Evolutionary conservation across 2,329 filamentous ascomycete genomes (phyloP).

Genomic region (Aspergillus calidoustus): DNA sequence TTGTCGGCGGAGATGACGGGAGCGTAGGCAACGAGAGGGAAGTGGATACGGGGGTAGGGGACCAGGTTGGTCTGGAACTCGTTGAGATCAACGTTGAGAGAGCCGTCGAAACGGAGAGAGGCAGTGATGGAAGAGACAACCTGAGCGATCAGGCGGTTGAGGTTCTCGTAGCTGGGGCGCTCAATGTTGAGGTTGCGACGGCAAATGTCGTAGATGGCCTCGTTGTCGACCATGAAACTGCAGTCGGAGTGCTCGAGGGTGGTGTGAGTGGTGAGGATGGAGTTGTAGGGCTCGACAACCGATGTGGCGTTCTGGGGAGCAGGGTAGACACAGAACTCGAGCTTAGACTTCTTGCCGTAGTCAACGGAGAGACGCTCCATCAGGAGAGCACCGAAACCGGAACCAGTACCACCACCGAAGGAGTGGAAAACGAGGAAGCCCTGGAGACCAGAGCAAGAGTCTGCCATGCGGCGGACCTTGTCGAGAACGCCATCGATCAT

Average conservation of each 20-base stretch:
- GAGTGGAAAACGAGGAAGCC: slow-evolving; percentile 99
- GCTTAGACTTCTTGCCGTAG: slow-evolving; percentile 99
- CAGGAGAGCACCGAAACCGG: slow-evolving; percentile 95
- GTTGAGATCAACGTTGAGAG: slow-evolving; percentile 98
- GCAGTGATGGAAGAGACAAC: slow-evolving; percentile 98
- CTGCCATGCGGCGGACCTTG: slow-evolving; percentile 95
- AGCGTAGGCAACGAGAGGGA: slow-evolving; percentile 95
- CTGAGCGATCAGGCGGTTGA: slow-evolving; percentile 98
- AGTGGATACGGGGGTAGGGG: slow-evolving; percentile 98
- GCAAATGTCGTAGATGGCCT: slow-evolving; percentile 99
- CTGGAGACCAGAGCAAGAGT: slow-evolving; percentile 97
- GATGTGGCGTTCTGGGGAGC: slow-evolving; percentile 96
- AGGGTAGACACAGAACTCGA: slow-evolving; percentile 99
- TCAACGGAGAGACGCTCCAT: slow-evolving; percentile 99
- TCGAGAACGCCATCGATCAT: slow-evolving; percentile 97
- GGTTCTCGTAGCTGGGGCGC: slow-evolving; percentile 97
- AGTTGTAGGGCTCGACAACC: slow-evolving; percentile 99
- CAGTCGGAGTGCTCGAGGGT: slow-evolving; percentile 99
- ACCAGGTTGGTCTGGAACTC: slow-evolving; percentile 99
- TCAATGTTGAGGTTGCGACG: slow-evolving; percentile 95
- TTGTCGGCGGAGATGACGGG: slow-evolving; percentile 94
- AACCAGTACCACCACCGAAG: slow-evolving; percentile 98
- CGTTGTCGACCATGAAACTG: slow-evolving; percentile 99
- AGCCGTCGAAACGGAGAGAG: slow-evolving; percentile 97
- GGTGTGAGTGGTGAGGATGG: slow-evolving; percentile 97